Evolutionary conservation across 1,284 basidiomycete species (phyloP).

Genomic region (Apiotrichum montevideense): DNA sequence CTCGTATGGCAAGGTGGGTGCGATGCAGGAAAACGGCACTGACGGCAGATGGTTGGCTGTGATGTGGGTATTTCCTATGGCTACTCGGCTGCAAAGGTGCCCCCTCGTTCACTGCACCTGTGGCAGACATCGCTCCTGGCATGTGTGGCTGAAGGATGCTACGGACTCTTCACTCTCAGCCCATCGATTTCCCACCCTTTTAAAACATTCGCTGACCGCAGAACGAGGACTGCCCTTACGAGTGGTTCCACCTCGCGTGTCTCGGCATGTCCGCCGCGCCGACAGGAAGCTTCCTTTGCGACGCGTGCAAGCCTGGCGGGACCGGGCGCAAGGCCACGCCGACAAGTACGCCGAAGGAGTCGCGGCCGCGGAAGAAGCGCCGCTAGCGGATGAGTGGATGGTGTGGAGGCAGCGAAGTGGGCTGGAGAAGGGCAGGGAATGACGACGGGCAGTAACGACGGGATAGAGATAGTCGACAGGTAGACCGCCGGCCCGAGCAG

Average conservation of each 20-base stretch:
- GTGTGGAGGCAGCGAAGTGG: too few relatives aligned
- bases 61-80: conserved; percentile 29
- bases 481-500: too few relatives aligned
- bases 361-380: conserved; percentile 5
- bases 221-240: conserved; percentile 51
- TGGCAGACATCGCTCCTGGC: too few relatives aligned
- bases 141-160: too few relatives aligned
- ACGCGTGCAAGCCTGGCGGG: conserved; percentile 27
- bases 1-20: conserved; percentile 46
- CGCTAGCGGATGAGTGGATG: not conserved
- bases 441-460: too few relatives aligned
- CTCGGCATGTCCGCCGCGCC: conserved; percentile 34
- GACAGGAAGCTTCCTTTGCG: conserved; percentile 40
- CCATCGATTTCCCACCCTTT: not conserved
- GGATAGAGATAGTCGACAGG: too few relatives aligned
- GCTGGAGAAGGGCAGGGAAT: too few relatives aligned
- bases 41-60: conserved; percentile 39
- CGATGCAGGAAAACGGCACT: not conserved
- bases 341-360: not conserved
- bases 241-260: conserved; percentile 49
- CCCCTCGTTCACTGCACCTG: too few relatives aligned
- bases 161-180: too few relatives aligned
- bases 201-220: conserved; percentile 18
- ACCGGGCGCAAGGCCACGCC: not conserved
- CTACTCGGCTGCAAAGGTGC: too few relatives aligned